A percentile compares a stretch with the other conserved stretches of the same genome.
These are phyloP conservation scores for Colletotrichum chrysophilum DNA, from an alignment of 2,329 filamentous ascomycete species.

Conservation along the genomic window DNA sequence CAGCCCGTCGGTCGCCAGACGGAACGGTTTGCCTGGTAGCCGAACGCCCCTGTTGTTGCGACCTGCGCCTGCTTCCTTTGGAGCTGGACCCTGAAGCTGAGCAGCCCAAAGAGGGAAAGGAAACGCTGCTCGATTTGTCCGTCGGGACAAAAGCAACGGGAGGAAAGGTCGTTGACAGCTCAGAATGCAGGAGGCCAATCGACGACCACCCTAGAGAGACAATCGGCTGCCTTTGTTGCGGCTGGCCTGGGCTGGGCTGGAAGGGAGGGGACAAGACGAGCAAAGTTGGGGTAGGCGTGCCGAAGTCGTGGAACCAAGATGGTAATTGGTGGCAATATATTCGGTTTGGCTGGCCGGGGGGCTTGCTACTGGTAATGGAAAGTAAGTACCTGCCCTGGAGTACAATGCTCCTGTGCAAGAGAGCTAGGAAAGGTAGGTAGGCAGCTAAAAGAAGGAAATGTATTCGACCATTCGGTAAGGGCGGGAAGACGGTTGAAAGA, in stretches of 20 bases:
- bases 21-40: conserved; percentile 16
- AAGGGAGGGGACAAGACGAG: neutral
- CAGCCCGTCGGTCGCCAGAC: conserved; percentile 9
- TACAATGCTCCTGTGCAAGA: neutral
- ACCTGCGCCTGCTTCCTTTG: neutral
- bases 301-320: neutral
- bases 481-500: neutral
- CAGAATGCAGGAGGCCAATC: neutral
- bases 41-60: conserved; percentile 9
- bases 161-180: neutral
- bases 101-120: neutral
- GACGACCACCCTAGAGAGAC: neutral
- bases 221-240: neutral
- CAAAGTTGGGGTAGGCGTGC: conserved; percentile 6
- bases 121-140: neutral
- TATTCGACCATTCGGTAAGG: neutral
- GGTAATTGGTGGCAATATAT: conserved; percentile 18
- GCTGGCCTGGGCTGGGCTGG: neutral
- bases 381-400: neutral
- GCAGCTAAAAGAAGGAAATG: neutral
- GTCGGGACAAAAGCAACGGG: neutral
- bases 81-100: conserved; percentile 18
- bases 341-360: neutral
- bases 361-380: neutral
- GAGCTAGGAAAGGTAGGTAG: neutral